These are phyloP conservation scores for Schizosaccharomyces osmophilus DNA, from an alignment of 805 yeast species.

Conservation along the genomic window DNA sequence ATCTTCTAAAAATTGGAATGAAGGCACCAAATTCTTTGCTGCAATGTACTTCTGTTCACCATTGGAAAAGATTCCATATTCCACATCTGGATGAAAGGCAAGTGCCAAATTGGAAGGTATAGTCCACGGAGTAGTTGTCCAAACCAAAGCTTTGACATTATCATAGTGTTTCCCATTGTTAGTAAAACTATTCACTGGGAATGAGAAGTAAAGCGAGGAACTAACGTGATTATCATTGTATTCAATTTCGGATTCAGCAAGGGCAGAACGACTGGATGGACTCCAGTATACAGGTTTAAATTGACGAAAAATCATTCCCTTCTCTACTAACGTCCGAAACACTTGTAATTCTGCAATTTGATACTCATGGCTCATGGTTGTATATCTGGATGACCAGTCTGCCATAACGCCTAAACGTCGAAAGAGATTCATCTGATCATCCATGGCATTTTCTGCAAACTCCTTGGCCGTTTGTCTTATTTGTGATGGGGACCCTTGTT, in stretches of 20 bases:
- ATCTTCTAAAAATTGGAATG: slow-evolving; percentile 11
- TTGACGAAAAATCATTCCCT: slow-evolving; percentile 54
- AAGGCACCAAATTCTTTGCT: slow-evolving; percentile 22
- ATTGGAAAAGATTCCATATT: slow-evolving; percentile 15
- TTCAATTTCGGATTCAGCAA: slow-evolving; percentile 91
- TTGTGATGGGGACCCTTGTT: slow-evolving; percentile 20
- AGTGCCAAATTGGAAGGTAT: slow-evolving; percentile 69
- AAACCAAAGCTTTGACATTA: slow-evolving; percentile 21
- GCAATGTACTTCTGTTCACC: slow-evolving; percentile 21
- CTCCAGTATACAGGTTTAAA: slow-evolving; percentile 96
- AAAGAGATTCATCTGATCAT: slow-evolving; percentile 39
- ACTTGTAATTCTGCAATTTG: slow-evolving; percentile 53
- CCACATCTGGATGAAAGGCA: slow-evolving; percentile 33
- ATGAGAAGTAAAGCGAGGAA: slow-evolving; percentile 41
- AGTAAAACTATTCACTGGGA: slow-evolving; percentile 21
- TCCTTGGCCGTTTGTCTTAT: slow-evolving; percentile 39
- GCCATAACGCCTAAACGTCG: slow-evolving; percentile 56
- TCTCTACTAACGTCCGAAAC: slow-evolving; percentile 38
- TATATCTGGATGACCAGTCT: slow-evolving; percentile 50
- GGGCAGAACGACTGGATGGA: slow-evolving; percentile 72
- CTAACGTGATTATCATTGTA: slow-evolving; percentile 52
- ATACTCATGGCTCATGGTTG: slow-evolving; percentile 45
- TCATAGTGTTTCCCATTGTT: slow-evolving; percentile 9
- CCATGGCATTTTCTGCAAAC: slow-evolving; percentile 47
- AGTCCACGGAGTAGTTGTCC: slow-evolving; percentile 99